Evolutionary conservation across 352 stramenopile species (phyloP), one percentile per base, ranked within the genome.

Genomic region (Pythium guiyangense): DNA sequence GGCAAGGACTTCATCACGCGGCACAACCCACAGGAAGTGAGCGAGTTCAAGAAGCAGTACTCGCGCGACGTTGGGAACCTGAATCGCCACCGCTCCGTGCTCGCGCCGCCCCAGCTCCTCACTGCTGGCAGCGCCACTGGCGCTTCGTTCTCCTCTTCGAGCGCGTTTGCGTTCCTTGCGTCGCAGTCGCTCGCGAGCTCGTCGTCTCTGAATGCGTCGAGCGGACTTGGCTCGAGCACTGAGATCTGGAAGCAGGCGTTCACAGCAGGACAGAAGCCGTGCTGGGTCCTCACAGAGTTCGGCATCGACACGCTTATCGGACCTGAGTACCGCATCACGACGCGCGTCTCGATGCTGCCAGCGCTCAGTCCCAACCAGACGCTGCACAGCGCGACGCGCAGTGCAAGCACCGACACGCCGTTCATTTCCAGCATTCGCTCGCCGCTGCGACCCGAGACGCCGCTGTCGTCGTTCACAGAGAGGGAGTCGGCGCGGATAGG

Each of bases 41-140:
- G 70, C 25, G 79, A 84, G 35, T 88, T 90, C 61, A 90, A 90
- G 66, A 84, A 77, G 63, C 69, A 87, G 57, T 88, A 84, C 45
- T 90, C 79, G 15, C 77, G 79, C 4, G 75, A 90, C 34, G 58
- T 88, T 2, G 79, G 79, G 27, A 88, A 84, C 43, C 58, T 90
- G 8, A 81, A 77, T 49, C 71, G 79, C 6, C 75, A 90, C 26
- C 75, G 75, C 11, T 89, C 77, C 6, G 74, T 89, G n/a, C 40
- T 85, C 12, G 63, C 76, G 12, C 74, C 79, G 14, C 77, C 79
- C 2, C 55, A 58, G 3, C 44, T 80, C 17, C 18, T 26, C 5
- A 12, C 42, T 26, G 42, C 42, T 26, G 42, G 42, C 20, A 47
- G 42, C 14, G 11, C 18, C 44, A 37, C 56, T 18, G 52, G 52